Conservation (phyloP, 2,329 filamentous ascomycete genomes). For the Lasiodiplodia theobromae region DNA sequence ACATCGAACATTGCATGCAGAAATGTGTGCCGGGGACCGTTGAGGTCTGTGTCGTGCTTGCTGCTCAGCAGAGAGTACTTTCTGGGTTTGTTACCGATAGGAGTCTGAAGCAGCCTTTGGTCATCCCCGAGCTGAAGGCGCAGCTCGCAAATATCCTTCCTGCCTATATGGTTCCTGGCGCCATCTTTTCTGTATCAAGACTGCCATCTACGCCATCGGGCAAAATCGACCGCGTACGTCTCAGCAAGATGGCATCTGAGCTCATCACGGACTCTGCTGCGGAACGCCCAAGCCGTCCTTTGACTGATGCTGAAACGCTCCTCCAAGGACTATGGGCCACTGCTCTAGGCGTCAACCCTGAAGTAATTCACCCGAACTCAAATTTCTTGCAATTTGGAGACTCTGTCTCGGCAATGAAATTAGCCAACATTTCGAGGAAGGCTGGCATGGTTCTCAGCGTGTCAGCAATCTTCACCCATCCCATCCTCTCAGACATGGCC, state of each 20-base stretch:
- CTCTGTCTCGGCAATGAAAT: conserved; percentile 45
- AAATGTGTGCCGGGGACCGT: not conserved
- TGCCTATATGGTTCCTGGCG: conserved; percentile 12
- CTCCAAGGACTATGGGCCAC: conserved; percentile 7
- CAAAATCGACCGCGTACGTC: not conserved
- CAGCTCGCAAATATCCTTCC: not conserved
- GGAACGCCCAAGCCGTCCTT: not conserved
- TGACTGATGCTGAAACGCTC: not conserved
- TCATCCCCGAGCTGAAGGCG: not conserved
- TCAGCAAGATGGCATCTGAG: conserved; percentile 2
- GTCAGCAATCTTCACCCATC: too few species aligned
- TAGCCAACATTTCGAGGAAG: too few species aligned
- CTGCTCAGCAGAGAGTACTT: not conserved
- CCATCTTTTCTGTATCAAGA: not conserved
- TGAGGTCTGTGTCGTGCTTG: not conserved
- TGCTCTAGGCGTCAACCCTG: not conserved
- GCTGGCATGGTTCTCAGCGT: too few species aligned
- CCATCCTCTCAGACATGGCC: too few species aligned
- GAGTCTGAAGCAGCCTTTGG: not conserved
- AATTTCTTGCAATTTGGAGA: conserved; percentile 44
- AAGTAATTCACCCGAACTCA: not conserved
- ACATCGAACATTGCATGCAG: conserved; percentile 48
- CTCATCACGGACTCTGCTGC: not conserved
- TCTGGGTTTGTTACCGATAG: not conserved
- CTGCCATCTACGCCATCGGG: not conserved